Evolutionary conservation across 1,139 yeast genomes (phyloP).

Genomic region (Candida sojae): DNA sequence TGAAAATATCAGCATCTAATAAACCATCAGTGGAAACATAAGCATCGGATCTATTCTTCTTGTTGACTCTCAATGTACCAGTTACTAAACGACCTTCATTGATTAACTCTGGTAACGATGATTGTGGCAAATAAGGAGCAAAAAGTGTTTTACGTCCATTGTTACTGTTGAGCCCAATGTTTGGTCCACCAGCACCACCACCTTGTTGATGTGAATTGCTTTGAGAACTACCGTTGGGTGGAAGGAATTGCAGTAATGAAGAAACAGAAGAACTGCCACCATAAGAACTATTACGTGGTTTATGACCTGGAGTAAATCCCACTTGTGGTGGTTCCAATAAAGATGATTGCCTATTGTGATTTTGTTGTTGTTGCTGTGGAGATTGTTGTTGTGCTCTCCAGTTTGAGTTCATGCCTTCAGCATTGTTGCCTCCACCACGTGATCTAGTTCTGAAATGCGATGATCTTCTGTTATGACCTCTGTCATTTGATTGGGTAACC

Average conservation of each 20-base stretch:
- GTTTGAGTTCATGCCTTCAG: slow-evolving; percentile 53
- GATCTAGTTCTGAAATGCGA: slow-evolving; percentile 60
- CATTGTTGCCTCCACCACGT: slow-evolving; percentile 55
- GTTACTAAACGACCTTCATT: slow-evolving; percentile 90
- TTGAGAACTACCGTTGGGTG: slow-evolving; percentile 16
- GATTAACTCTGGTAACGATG: slow-evolving; percentile 84
- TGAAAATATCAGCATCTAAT: slow-evolving; percentile 93
- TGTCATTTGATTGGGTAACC: slow-evolving; percentile 42
- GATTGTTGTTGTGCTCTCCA: slow-evolving; percentile 57
- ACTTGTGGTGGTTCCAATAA: slow-evolving; percentile 50
- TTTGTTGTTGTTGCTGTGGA: slow-evolving; percentile 13
- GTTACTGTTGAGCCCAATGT: slow-evolving; percentile 20
- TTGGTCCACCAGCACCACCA: slow-evolving; percentile 18
- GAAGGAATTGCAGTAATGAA: slow-evolving; percentile 49
- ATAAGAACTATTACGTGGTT: slow-evolving; percentile 66
- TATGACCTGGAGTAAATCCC: slow-evolving; percentile 77
- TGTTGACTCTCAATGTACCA: slow-evolving; percentile 90
- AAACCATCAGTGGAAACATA: slow-evolving; percentile 96
- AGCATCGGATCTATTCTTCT: slow-evolving; percentile 95
- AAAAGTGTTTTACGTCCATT: slow-evolving; percentile 79
- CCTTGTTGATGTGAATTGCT: slow-evolving; percentile 3
- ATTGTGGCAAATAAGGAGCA: slow-evolving; percentile 95
- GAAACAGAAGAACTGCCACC: slow-evolving; percentile 64
- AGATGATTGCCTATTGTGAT: slow-evolving; percentile 27
- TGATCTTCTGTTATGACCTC: slow-evolving; percentile 43